Evolutionary conservation across 1,284 basidiomycete species (phyloP).

Genomic region (Ustilago tritici): DNA sequence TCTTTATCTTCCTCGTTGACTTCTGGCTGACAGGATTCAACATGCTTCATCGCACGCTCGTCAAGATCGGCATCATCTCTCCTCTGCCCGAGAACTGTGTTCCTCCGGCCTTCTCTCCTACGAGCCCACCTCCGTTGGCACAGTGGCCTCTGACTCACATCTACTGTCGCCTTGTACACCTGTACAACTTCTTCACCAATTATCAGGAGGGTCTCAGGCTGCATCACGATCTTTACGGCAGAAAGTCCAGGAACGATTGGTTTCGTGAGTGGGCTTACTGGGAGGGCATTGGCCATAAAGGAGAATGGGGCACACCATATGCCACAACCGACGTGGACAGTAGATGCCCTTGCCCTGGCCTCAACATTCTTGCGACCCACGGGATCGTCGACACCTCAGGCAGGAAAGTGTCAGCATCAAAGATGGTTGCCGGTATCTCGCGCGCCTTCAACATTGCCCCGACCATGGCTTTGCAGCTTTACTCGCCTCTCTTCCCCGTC

Average conservation of each 20-base stretch:
- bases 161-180: conserved; percentile 41
- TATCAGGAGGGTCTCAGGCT: conserved; percentile 29
- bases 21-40: conserved; percentile 33
- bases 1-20: conserved; percentile 37
- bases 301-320: conserved; percentile 37
- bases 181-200: conserved; percentile 31
- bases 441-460: conserved; percentile 48
- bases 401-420: conserved; percentile 29
- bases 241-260: conserved; percentile 46
- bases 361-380: conserved; percentile 42
- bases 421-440: conserved; percentile 36
- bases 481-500: conserved; percentile 40
- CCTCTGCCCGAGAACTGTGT: conserved; percentile 30
- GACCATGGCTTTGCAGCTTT: conserved; percentile 51
- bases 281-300: conserved; percentile 42
- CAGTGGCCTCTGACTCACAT: conserved; percentile 42
- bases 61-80: conserved; percentile 31
- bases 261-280: conserved; percentile 48
- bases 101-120: conserved; percentile 41
- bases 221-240: conserved; percentile 33
- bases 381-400: conserved; percentile 37
- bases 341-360: conserved; percentile 41
- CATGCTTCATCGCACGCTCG: conserved; percentile 28
- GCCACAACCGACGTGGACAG: conserved; percentile 34
- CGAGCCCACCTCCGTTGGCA: conserved; percentile 38